Base-by-base conservation (phyloP, 169 alveolate species). In the Eimeria tenella region DNA sequence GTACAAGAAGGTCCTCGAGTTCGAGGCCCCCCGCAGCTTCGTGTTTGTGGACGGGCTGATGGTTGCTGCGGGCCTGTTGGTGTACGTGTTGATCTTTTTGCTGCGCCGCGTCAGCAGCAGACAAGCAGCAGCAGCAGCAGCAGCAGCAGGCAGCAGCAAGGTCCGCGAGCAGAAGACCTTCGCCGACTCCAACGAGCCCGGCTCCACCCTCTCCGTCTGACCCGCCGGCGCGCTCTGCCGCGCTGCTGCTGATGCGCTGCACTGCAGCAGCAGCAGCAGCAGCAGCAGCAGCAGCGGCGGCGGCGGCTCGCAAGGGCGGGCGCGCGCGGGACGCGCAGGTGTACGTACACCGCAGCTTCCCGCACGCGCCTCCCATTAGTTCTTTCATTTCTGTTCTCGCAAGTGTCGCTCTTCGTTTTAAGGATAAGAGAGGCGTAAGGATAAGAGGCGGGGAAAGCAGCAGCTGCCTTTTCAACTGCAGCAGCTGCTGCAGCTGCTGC, bases 1-100 rank as follows among this genome's bases (percentile, higher is more conserved):
- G 94, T 91, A 91, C 68, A 91, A 91, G 73, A 70, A 77, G 42
- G 87, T 86, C 0, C 19, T 86, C 17, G 94, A 91, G 55, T 52
- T 70, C 31, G 84, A 60, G 13, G 10, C 60, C 11, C 91, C 91
- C 0, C 19, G 65, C 17, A 91, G 79, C 65, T 91, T 79, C 68
- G 17, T 91, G 19, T 19, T 77, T 0, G 94, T 77, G 11, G 94
- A 91, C 31, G 94, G 86, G 10, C 10, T 91, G 8, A 91, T 91
- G 94, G 86, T 91, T 3, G 77, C 68, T 55, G n/a, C 70, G 17
- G 94, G 94, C 15, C n/a, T 91, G 8, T 5, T 91, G 25, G 90
- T 83, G 4, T 83, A 83, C 21, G 60, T 13, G 15, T 75, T 83
- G 8, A 60, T 83, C 42, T 83, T 83, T n/a, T 5, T 83, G 5